Percentiles rank a stretch among this genome's conserved stretches.
Evolutionary conservation across 2,329 filamentous ascomycete species (phyloP).

Genomic region (Fusarium staphyleae): DNA sequence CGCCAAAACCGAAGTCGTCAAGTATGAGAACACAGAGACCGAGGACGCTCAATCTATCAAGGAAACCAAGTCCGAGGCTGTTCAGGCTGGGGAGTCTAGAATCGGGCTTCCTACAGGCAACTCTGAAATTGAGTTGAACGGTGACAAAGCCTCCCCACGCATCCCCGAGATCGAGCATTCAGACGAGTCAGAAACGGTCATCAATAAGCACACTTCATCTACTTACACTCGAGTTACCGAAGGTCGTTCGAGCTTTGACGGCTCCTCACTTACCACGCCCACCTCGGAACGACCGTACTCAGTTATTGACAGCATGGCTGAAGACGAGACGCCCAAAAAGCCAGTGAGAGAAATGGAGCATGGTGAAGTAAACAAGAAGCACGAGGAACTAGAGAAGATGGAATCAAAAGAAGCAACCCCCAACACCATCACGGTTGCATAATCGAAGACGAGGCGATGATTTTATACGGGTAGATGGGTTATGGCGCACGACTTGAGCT

Average conservation of each 20-base stretch:
- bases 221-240: constrained; percentile 49
- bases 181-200: constrained; percentile 42
- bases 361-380: constrained; percentile 35
- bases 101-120: constrained; percentile 1
- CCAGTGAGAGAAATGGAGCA: constrained; percentile 34
- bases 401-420: constrained; percentile 37
- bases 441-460: constrained; percentile 34
- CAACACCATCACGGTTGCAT: constrained; percentile 40
- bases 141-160: constrained; percentile 12
- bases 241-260: constrained; percentile 49
- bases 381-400: constrained; percentile 33
- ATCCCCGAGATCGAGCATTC: constrained; percentile 33
- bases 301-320: constrained; percentile 41
- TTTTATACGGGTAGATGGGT: constrained; percentile 33
- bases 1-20: constrained; percentile 4
- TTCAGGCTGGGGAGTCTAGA: constrained; percentile 2
- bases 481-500: constrained; percentile 32
- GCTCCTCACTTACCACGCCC: constrained; percentile 49
- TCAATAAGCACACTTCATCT: constrained; percentile 49
- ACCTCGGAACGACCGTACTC: constrained; percentile 49
- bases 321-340: constrained; percentile 46
- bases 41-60: constrained; percentile 8
- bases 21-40: not conserved
- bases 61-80: constrained; percentile 3
- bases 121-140: constrained; percentile 17